Base-by-base conservation (phyloP, 345 rosid genomes). In the Lagerstroemia speciosa region DNA sequence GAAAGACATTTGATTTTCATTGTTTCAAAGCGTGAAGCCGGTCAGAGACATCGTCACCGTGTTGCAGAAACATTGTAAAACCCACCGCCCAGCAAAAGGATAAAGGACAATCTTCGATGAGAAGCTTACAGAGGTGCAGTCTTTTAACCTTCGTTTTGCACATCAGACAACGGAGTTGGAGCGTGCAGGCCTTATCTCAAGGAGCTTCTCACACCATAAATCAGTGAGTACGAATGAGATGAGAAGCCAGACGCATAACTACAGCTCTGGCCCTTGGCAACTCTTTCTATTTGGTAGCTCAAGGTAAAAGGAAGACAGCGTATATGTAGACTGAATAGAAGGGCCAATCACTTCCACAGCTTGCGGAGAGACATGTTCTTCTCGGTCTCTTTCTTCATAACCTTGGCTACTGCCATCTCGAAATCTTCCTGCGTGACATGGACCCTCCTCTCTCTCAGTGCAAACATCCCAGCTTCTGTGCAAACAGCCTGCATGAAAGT, bases 381-480 rank as follows among this genome's bases (percentile, higher is more conserved):
- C 85, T 95, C 98, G 0, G 96, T 92, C 71, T 95, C 99, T 85
- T 95, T 95, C 89, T 95, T 95, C 99, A 95, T 95, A 12, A 95
- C 99, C 89, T 95, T 95, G 0, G 96, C 99, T 43, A 94, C 98
- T 0, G 98, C 98, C 98, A 94, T 94, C 87, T 94, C 99, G 31
- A 95, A 95, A 78, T 95, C 99, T 79, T 95, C 99, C 62, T 95
- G 99, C 8, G 97, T 95, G 17, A 95, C 99, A 57, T 95, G 99
- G 10, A 92, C 96, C 82, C 99, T 84, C 63, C 99, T 83, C 85
- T 95, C 99, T 69, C 99, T 86, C 31, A 95, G 76, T 1, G 99
- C 99, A 88, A 95, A 95, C 99, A 95, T 95, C 0, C 99, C 99
- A 0, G 97, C 97, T 77, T 95, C 99, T 1, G 99, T 95, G 87